Conservation (phyloP, 345 rosid species). For the Trapa bicornis region DNA sequence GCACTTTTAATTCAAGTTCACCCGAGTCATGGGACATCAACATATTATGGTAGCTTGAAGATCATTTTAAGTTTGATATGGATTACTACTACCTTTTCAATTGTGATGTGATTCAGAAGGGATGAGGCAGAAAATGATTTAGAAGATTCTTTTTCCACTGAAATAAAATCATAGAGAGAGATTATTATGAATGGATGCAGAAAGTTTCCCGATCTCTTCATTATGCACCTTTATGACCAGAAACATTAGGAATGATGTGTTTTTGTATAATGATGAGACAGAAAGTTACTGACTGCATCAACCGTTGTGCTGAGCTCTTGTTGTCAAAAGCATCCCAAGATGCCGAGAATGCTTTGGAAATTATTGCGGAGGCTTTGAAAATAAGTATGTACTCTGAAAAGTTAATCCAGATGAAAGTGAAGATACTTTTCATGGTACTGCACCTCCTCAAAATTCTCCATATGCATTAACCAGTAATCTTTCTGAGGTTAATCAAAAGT, state of each 20-base stretch:
- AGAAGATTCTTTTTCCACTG: not conserved
- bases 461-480: not conserved
- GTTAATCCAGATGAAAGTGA: slow-evolving; percentile 74
- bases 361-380: slow-evolving; percentile 50
- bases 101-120: not conserved
- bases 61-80: not conserved
- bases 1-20: not conserved
- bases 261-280: slow-evolving; percentile 25
- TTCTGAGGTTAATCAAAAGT: not conserved
- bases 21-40: not conserved
- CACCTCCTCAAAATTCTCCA: slow-evolving; percentile 2
- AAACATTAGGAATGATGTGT: not conserved
- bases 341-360: slow-evolving; percentile 47
- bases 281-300: slow-evolving; percentile 67
- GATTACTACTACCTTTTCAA: not conserved
- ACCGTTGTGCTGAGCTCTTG: slow-evolving; percentile 37
- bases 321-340: slow-evolving; percentile 32
- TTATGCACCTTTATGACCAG: not conserved
- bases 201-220: not conserved
- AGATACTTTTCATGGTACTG: slow-evolving; percentile 61
- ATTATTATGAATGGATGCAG: too few relatives aligned
- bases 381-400: slow-evolving; percentile 65
- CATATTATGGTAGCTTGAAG: not conserved
- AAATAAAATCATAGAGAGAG: not conserved
- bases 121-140: not conserved